These are phyloP conservation scores for Dacryopinax spathularia DNA, from an alignment of 768 basidiomycete genomes.

Conservation along the genomic window DNA sequence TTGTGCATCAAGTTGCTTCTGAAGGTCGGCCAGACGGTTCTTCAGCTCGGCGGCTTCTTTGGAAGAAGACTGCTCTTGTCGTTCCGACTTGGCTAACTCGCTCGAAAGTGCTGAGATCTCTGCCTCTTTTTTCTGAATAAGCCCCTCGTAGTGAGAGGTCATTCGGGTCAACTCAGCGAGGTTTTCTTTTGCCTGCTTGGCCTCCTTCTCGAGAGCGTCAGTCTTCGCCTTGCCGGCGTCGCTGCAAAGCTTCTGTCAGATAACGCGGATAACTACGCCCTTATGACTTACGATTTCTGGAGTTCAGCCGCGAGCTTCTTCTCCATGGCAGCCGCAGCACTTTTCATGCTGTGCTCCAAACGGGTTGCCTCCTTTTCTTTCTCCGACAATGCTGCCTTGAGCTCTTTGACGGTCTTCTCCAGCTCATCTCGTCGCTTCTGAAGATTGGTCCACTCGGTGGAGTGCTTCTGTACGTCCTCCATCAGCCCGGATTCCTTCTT, in stretches of 20 bases:
- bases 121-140: conserved; percentile 65
- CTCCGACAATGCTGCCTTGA: conserved; percentile 50
- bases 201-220: conserved; percentile 50
- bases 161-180: conserved; percentile 63
- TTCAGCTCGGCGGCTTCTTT: conserved; percentile 57
- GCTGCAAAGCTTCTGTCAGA: conserved; percentile 27
- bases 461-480: conserved; percentile 42
- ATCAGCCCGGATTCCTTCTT: conserved; percentile 48
- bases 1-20: conserved; percentile 46
- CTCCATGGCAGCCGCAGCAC: conserved; percentile 50
- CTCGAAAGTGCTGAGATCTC: conserved; percentile 42
- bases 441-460: conserved; percentile 45
- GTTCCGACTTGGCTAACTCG: conserved; percentile 41
- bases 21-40: conserved; percentile 49
- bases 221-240: conserved; percentile 46
- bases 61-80: conserved; percentile 39
- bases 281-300: conserved; percentile 43
- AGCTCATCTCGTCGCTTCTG: conserved; percentile 47
- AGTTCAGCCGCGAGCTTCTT: conserved; percentile 51
- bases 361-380: conserved; percentile 69
- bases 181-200: conserved; percentile 60
- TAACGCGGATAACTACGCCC: conserved; percentile 4
- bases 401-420: conserved; percentile 50
- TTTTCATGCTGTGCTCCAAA: conserved; percentile 61
- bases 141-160: conserved; percentile 55